Conservation (phyloP, 2,329 filamentous ascomycete genomes). For the Ascocoryne sarcoides region DNA sequence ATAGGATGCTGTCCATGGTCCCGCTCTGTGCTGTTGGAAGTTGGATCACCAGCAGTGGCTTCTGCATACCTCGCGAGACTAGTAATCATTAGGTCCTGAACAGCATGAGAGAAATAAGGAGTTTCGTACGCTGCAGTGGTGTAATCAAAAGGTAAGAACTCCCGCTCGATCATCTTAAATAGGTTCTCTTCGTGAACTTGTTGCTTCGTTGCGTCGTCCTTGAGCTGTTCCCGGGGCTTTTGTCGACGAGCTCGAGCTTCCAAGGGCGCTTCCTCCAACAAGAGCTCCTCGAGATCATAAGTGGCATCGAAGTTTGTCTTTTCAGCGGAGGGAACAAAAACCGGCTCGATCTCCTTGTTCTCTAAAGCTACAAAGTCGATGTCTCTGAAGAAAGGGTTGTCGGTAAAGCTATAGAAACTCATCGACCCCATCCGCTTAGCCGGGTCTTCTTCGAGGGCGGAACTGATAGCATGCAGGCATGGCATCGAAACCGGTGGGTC, state of each 20-base stretch:
- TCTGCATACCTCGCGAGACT: constrained; percentile 27
- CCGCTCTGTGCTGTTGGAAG: constrained; percentile 8
- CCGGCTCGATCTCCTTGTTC: constrained; percentile 77
- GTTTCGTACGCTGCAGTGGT: constrained; percentile 71
- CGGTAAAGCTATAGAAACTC: constrained; percentile 70
- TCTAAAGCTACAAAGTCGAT: constrained; percentile 82
- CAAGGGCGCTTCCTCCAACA: constrained; percentile 88
- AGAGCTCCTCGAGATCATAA: constrained; percentile 88
- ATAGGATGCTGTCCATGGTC: constrained; percentile 12
- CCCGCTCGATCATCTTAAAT: constrained; percentile 85
- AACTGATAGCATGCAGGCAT: constrained; percentile 82
- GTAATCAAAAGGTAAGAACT: constrained; percentile 95
- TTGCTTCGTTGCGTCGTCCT: constrained; percentile 89
- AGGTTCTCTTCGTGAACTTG: constrained; percentile 93
- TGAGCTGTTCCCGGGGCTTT: constrained; percentile 83
- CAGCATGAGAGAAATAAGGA: constrained; percentile 34
- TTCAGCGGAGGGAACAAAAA: constrained; percentile 88
- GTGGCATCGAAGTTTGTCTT: constrained; percentile 99
- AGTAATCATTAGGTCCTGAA: constrained; percentile 9
- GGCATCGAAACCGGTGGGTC: constrained; percentile 80
- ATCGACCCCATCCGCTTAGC: constrained; percentile 74
- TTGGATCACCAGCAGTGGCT: constrained; percentile 23
- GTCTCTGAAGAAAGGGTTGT: constrained; percentile 80
- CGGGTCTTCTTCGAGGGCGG: constrained; percentile 72
- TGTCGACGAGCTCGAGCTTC: constrained; percentile 88